Conservation (phyloP, 2,329 filamentous ascomycete genomes). For the Exophiala viscosa region DNA sequence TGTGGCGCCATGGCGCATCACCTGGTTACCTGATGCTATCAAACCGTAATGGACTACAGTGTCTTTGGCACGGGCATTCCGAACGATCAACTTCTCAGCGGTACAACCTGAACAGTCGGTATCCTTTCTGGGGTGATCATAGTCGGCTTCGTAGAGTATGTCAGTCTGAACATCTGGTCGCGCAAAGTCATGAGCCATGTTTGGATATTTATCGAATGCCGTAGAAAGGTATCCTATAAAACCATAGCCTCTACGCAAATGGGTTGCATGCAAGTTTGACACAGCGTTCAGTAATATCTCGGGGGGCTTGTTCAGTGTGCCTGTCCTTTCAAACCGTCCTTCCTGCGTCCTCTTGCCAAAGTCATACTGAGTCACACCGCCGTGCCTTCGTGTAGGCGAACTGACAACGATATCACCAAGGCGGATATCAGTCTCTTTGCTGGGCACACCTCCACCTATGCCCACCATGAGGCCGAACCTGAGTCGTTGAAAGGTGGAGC, state of each 20-base stretch:
- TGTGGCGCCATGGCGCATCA: slow-evolving; percentile 1
- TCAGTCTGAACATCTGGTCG: not conserved
- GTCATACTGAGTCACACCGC: slow-evolving; percentile 16
- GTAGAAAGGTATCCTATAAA: not conserved
- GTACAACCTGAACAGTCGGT: not conserved
- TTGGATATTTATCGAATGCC: slow-evolving; percentile 1
- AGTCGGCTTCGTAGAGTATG: slow-evolving; percentile 1
- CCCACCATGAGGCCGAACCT: slow-evolving; percentile 30
- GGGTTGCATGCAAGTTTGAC: no score
- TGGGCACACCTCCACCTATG: slow-evolving; percentile 29
- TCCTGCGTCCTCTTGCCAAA: slow-evolving; percentile 5
- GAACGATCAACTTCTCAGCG: not conserved
- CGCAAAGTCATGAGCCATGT: not conserved
- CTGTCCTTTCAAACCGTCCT: slow-evolving; percentile 4
- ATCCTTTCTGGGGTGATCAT: no score
- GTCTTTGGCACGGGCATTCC: not conserved
- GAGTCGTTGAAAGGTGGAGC: slow-evolving; percentile 24
- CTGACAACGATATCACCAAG: slow-evolving; percentile 23
- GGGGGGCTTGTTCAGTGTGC: slow-evolving; percentile 12
- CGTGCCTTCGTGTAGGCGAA: not conserved
- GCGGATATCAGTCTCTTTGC: slow-evolving; percentile 6
- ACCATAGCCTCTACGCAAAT: not conserved
- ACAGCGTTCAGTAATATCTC: not conserved
- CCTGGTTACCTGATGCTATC: slow-evolving; percentile 5
- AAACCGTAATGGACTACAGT: slow-evolving; percentile 10